phyloP scores from a whole-genome alignment of 352 stramenopile genomes.

The Phytophthora litchii region DNA sequence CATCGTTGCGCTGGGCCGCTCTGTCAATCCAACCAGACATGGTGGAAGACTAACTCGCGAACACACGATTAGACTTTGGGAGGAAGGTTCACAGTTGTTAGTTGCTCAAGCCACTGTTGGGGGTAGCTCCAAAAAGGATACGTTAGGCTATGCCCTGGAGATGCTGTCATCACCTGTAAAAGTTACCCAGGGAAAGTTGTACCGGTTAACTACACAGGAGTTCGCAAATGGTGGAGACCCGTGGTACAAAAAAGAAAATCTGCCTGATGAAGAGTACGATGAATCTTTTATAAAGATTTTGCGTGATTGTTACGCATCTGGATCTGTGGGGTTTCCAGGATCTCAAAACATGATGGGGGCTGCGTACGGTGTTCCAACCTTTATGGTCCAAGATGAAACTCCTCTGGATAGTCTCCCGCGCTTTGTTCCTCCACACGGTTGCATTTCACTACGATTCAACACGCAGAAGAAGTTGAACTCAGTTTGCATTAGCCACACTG shows the following conservation, averaged over 20 bases:
- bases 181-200: conserved; percentile 84
- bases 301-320: conserved; percentile 85
- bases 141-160: conserved; percentile 78
- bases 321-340: conserved; percentile 81
- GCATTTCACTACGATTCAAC: conserved; percentile 65
- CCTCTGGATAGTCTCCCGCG: conserved; percentile 62
- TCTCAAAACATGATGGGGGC: conserved; percentile 87
- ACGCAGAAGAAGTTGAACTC: conserved; percentile 62
- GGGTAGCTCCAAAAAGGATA: conserved; percentile 69
- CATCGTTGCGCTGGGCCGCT: conserved; percentile 82
- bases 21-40: conserved; percentile 75
- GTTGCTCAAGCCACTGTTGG: conserved; percentile 70
- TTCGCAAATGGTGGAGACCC: conserved; percentile 87
- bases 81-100: conserved; percentile 77
- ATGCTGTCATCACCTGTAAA: conserved; percentile 55
- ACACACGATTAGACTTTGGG: conserved; percentile 83
- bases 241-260: conserved; percentile 91
- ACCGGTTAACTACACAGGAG: conserved; percentile 86
- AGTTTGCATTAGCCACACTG: conserved; percentile 76
- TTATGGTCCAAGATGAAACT: conserved; percentile 82
- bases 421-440: conserved; percentile 67
- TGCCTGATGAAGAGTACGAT: conserved; percentile 88
- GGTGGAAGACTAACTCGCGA: conserved; percentile 66
- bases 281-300: conserved; percentile 87
- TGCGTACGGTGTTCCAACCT: conserved; percentile 86